Conservation (phyloP, 192 early-diverging fungal species). For the Spinellus fusiger region DNA sequence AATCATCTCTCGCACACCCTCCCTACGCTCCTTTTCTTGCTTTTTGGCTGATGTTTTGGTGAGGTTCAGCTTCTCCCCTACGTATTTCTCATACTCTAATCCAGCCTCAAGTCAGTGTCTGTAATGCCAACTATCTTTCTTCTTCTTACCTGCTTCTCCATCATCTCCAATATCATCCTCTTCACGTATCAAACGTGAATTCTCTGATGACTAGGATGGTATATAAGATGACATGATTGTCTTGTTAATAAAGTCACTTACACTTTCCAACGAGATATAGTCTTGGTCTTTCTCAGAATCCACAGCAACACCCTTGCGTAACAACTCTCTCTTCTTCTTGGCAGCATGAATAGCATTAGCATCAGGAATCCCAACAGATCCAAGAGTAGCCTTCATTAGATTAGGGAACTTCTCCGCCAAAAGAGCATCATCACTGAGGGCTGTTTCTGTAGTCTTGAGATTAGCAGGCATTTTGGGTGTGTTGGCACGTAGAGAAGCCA, state of each 20-base stretch:
- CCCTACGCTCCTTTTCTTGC: slow-evolving; percentile 31
- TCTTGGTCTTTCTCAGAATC: slow-evolving; percentile 24
- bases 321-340: slow-evolving; percentile 47
- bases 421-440: slow-evolving; percentile 23
- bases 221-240: neutral
- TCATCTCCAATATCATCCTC: slow-evolving; percentile 55
- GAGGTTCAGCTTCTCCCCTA: slow-evolving; percentile 41
- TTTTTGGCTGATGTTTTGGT: slow-evolving; percentile 39
- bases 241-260: neutral
- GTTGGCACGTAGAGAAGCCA: slow-evolving; percentile 9
- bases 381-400: slow-evolving; percentile 24
- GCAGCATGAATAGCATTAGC: slow-evolving; percentile 45
- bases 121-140: neutral
- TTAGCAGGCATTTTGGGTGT: slow-evolving; percentile 15
- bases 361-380: slow-evolving; percentile 36
- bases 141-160: slow-evolving; percentile 34
- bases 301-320: slow-evolving; percentile 32
- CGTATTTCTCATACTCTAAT: slow-evolving; percentile 44
- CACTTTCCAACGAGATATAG: slow-evolving; percentile 26
- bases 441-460: neutral
- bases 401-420: slow-evolving; percentile 42
- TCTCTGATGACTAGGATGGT: neutral
- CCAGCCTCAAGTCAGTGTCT: neutral
- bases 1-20: slow-evolving; percentile 43
- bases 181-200: slow-evolving; percentile 45